Evolutionary conservation across 441 rosid genomes (phyloP).

Genomic region (Gossypium gossypioides): DNA sequence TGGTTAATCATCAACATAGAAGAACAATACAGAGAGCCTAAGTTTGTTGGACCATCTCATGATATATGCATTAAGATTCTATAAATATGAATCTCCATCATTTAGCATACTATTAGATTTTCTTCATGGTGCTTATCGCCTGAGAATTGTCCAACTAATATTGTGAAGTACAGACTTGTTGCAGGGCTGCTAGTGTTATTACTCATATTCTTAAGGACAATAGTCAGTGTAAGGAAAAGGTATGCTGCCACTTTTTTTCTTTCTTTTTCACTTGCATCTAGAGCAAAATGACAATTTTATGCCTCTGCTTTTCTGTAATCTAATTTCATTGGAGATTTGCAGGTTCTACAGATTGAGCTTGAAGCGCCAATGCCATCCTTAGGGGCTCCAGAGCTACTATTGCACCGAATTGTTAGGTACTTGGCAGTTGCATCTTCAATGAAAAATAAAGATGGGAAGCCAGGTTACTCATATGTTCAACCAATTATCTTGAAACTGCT

Average conservation of each 20-base stretch:
- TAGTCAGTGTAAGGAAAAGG: slow-evolving; percentile 81
- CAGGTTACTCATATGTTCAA: slow-evolving; percentile 46
- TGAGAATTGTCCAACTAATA: slow-evolving; percentile 18
- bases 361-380: slow-evolving; percentile 64
- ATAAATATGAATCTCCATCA: not conserved
- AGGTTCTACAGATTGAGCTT: slow-evolving; percentile 76
- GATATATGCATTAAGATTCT: not conserved
- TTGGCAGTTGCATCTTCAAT: slow-evolving; percentile 75
- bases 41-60: slow-evolving; percentile 9
- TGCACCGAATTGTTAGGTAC: slow-evolving; percentile 85
- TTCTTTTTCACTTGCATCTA: slow-evolving; percentile 5
- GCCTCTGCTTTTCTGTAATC: slow-evolving; percentile 11
- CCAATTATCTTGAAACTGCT: slow-evolving; percentile 79
- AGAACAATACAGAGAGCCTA: not conserved
- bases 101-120: slow-evolving; percentile 9
- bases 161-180: slow-evolving; percentile 58
- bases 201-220: slow-evolving; percentile 77
- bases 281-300: not conserved
- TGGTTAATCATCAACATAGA: not conserved
- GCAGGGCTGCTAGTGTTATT: slow-evolving; percentile 93
- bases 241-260: slow-evolving; percentile 22
- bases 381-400: slow-evolving; percentile 76
- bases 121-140: slow-evolving; percentile 6
- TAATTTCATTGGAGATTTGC: slow-evolving; percentile 19
- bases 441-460: slow-evolving; percentile 66